phyloP scores from a whole-genome alignment of 2,329 filamentous ascomycete genomes.

The Pseudogymnoascus sp. region DNA sequence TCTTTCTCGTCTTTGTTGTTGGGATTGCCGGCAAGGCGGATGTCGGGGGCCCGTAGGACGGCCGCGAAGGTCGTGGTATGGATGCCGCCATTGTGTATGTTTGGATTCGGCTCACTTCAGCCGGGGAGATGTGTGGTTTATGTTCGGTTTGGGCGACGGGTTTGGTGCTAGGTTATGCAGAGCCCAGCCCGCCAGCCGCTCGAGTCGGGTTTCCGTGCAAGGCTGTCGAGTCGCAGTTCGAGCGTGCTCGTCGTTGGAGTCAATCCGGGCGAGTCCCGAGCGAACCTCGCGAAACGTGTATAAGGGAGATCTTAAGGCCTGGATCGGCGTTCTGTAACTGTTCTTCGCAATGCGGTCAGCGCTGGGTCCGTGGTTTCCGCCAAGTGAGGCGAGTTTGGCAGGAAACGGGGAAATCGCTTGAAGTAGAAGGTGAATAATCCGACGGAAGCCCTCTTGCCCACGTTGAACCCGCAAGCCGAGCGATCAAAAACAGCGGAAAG shows the following conservation, averaged over 20 bases:
- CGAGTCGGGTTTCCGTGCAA: not conserved
- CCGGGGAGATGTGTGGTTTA: not conserved
- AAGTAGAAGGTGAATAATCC: not conserved
- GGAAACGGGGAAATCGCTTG: not conserved
- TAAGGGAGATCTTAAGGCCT: slow-evolving; percentile 1
- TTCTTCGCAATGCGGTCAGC: slow-evolving; percentile 4
- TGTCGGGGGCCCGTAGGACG: slow-evolving; percentile 62
- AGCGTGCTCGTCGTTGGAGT: not conserved
- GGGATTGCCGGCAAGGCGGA: slow-evolving; percentile 68
- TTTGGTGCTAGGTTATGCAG: slow-evolving; percentile 6
- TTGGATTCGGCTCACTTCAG: slow-evolving; percentile 3
- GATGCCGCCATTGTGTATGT: slow-evolving; percentile 46
- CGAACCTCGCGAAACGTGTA: not conserved
- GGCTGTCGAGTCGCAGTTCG: not conserved
- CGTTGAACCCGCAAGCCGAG: not conserved
- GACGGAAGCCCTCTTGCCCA: not conserved
- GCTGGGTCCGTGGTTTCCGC: not conserved
- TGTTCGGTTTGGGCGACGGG: slow-evolving; percentile 1
- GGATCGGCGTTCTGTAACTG: slow-evolving; percentile 2
- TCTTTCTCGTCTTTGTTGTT: slow-evolving; percentile 63
- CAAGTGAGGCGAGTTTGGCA: not conserved
- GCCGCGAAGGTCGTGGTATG: slow-evolving; percentile 46
- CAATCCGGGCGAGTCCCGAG: not conserved
- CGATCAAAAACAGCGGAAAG: not conserved
- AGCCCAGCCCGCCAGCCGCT: slow-evolving; percentile 3